Percentiles rank a stretch among this genome's conserved stretches.
Conservation (phyloP, 306 rosid species). For the Rosa chinensis region DNA sequence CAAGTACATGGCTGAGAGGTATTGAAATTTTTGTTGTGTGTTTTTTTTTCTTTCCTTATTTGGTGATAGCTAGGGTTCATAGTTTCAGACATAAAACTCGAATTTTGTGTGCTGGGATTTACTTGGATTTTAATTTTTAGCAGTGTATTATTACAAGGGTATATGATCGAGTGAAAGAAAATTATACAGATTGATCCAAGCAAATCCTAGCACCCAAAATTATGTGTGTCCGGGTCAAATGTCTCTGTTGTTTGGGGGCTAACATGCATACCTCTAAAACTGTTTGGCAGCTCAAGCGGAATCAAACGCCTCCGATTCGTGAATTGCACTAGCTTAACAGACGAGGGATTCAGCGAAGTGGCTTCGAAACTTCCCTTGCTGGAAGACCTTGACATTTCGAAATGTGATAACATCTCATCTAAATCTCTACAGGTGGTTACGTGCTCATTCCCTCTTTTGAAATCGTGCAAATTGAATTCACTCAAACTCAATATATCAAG, state of each 20-base stretch:
- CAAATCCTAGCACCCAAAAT: neutral
- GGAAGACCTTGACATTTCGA: conserved; percentile 1
- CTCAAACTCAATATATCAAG: conserved; percentile 27
- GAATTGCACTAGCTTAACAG: neutral
- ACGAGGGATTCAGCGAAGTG: neutral
- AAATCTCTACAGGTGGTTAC: neutral
- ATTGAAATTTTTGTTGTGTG: neutral
- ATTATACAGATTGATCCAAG: too few relatives aligned
- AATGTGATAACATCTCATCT: neutral
- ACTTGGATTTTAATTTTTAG: too few relatives aligned
- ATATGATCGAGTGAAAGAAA: too few relatives aligned
- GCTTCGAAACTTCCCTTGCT: neutral
- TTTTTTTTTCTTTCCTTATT: neutral
- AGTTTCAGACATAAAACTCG: neutral
- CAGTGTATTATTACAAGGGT: too few relatives aligned
- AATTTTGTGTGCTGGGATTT: neutral
- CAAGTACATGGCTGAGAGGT: conserved; percentile 41
- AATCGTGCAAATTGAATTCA: neutral
- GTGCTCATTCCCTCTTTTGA: neutral
- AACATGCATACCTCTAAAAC: neutral
- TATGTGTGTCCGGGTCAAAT: neutral
- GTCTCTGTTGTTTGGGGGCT: neutral
- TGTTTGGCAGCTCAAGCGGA: conserved; percentile 1
- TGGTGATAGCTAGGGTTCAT: neutral
- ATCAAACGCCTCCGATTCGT: neutral